Percentiles rank a stretch among this genome's conserved stretches.
phyloP scores from a whole-genome alignment of 768 basidiomycete species.

The Termitomyces sp. region DNA sequence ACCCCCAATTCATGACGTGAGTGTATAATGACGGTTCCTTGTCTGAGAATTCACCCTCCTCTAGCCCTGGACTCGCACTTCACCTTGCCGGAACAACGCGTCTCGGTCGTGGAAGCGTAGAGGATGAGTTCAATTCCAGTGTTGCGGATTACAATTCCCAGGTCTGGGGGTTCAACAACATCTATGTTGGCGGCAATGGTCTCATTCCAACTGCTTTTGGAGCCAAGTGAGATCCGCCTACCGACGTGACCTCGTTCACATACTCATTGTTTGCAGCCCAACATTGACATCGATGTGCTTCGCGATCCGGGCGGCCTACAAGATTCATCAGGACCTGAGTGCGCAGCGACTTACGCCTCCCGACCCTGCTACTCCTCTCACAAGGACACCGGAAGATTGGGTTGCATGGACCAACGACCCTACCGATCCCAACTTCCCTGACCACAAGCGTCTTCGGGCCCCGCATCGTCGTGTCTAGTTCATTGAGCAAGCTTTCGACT shows the following conservation, averaged over 20 bases:
- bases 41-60: neutral
- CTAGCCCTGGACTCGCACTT: neutral
- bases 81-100: neutral
- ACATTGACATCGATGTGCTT: conserved; percentile 1
- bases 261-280: neutral
- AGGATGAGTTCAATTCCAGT: neutral
- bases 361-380: neutral
- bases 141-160: neutral
- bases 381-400: neutral
- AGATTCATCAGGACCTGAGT: neutral
- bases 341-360: neutral
- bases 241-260: neutral
- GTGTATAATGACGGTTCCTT: neutral
- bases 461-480: neutral
- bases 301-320: neutral
- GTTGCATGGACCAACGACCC: neutral
- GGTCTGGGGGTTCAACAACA: neutral
- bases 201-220: neutral
- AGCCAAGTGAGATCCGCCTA: neutral
- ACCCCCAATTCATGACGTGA: conserved; percentile 2
- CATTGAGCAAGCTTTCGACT: neutral
- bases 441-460: neutral
- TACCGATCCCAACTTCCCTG: neutral
- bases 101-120: neutral
- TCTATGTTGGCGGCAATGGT: neutral